Conservation (phyloP, 2,329 filamentous ascomycete species). For the Lomentospora prolificans region DNA sequence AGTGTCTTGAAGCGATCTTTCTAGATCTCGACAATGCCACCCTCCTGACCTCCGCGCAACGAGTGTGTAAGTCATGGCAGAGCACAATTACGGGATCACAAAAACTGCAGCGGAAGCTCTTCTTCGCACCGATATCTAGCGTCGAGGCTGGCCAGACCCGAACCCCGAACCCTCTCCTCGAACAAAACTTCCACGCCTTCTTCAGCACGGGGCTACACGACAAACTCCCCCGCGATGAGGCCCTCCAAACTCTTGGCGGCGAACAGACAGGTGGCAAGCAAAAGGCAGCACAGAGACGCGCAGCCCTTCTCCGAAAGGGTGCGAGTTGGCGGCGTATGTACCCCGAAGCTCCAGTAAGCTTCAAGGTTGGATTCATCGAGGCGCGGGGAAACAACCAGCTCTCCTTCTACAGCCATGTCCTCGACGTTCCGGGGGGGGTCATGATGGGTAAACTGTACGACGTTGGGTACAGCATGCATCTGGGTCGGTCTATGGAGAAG, state of each 20-base stretch:
- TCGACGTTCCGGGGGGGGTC: not conserved
- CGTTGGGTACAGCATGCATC: not conserved
- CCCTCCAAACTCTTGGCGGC: not conserved
- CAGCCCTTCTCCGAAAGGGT: not conserved
- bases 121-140: not conserved
- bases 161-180: not conserved
- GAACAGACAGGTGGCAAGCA: not conserved
- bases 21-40: not conserved
- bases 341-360: not conserved
- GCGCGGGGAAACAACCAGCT: not conserved
- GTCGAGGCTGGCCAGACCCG: not conserved
- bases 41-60: not conserved
- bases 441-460: not conserved
- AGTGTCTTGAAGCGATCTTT: not conserved
- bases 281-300: not conserved
- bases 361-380: not conserved
- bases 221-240: not conserved
- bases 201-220: not conserved
- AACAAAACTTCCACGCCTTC: not conserved
- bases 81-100: not conserved
- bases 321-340: slow-evolving; percentile 1
- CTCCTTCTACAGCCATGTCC: not conserved
- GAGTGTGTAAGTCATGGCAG: not conserved
- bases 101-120: not conserved
- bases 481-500: not conserved